Evolutionary conservation across 129 eudicot species (phyloP), one percentile per base, ranked within the genome.

Genomic region (Rutidosis leptorrhynchoides): DNA sequence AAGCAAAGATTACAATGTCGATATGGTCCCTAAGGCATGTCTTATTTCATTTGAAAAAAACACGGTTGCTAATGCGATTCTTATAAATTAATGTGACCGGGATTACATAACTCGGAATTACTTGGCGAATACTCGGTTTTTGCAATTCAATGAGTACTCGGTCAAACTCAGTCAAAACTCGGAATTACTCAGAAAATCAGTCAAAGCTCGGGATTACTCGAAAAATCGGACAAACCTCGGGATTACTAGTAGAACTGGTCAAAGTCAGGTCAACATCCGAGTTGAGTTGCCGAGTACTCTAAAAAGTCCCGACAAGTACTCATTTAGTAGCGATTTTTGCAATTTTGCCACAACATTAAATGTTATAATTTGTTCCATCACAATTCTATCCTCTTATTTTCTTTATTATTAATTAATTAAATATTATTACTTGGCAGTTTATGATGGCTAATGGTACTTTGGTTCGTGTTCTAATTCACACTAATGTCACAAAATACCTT

Each of bases 381-480:
- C n/a, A 40, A 10, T 40, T 12, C 46, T 40, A 40, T 37, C 16
- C 45, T 37, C 45, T 37, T 37, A 37, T 40, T 40, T 40, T 40
- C 46, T 40, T 40, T 49, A 9, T 27, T 68, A 57, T 32, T 30
- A 54, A 7, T 74, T 80, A 12, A n/a, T n/a, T n/a, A n/a, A n/a
- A n/a, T n/a, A n/a, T n/a, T 72, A 67, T 68, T 25, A 4, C 64
- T 72, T 74, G 67, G 74, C 81, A 85, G 92, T 85, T 82, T 67
- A 85, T 85, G 92, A 85, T 85, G 92, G 92, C 92, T 29, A 85
- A 85, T 77, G 92, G 87, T 59, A 78, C 79, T 19, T 72, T 85
- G 42, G 91, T 85, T 65, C 91, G 87, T 73, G 82, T 82, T 65
- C 83, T 85, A 62, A 85, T 85, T 72, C 91, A 83, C 81, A 79